Evolutionary conservation across 2,329 filamentous ascomycete species (phyloP).

Genomic region (Beauveria sp.): DNA sequence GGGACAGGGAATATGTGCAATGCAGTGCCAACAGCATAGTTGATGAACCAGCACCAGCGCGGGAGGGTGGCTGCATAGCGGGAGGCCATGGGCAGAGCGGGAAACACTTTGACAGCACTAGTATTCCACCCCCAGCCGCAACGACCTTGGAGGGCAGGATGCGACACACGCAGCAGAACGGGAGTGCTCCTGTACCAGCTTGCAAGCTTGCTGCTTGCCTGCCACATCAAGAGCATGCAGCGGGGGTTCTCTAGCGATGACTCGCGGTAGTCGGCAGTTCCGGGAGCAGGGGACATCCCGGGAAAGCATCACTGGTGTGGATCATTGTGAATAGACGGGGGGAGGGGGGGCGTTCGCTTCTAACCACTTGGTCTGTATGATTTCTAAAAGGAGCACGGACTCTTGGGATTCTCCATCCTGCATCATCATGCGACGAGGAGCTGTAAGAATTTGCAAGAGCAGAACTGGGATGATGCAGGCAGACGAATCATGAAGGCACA

Average conservation of each 20-base stretch:
- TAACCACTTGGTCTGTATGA: not conserved
- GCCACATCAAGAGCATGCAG: conserved; percentile 8
- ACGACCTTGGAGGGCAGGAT: conserved; percentile 1
- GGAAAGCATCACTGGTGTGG: conserved; percentile 10
- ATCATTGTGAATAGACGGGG: conserved; percentile 3
- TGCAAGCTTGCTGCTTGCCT: not conserved
- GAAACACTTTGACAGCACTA: conserved; percentile 9
- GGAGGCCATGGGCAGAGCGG: not conserved
- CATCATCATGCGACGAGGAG: conserved; percentile 5
- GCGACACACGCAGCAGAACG: not conserved
- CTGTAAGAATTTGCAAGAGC: not conserved
- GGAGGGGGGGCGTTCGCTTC: not conserved
- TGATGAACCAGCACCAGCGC: not conserved
- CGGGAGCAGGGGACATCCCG: conserved; percentile 11
- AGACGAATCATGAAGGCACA: conserved; percentile 8
- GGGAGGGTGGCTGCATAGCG: not conserved
- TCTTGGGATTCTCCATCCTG: conserved; percentile 4
- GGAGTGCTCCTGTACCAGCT: not conserved
- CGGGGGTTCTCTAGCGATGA: conserved; percentile 10
- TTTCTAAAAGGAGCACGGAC: conserved; percentile 9
- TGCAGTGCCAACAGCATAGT: conserved; percentile 1
- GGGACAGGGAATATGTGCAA: not conserved
- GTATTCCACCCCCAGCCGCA: not conserved
- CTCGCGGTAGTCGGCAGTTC: conserved; percentile 13
- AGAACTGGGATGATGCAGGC: conserved; percentile 4